A percentile compares a stretch with the other conserved stretches of the same genome.
phyloP scores from a whole-genome alignment of 495 filamentous ascomycete genomes.

The Aeminium ludgeri region DNA sequence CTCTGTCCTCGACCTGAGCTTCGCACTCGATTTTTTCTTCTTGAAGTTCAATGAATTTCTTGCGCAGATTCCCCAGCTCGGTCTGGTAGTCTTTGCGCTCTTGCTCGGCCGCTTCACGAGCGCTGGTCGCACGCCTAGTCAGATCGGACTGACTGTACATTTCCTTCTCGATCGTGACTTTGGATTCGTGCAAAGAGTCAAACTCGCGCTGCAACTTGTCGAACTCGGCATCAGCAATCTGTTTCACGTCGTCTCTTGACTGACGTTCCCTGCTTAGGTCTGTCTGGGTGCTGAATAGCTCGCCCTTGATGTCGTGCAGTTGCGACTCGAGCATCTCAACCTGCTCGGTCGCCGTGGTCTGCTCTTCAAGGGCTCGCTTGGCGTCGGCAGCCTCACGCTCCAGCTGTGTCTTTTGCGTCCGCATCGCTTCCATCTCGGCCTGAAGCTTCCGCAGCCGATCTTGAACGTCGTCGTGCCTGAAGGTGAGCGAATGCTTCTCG shows the following conservation, averaged over 20 bases:
- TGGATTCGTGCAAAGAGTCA: conserved; percentile 76
- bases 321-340: conserved; percentile 76
- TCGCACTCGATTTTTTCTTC: conserved; percentile 72
- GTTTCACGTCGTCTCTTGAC: conserved; percentile 86
- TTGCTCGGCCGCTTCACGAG: conserved; percentile 56
- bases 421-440: conserved; percentile 73
- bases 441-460: conserved; percentile 66
- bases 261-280: conserved; percentile 85
- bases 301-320: conserved; percentile 66
- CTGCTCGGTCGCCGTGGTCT: conserved; percentile 79
- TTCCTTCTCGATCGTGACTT: conserved; percentile 95
- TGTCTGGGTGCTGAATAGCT: conserved; percentile 69
- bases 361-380: conserved; percentile 68
- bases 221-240: conserved; percentile 80
- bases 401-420: conserved; percentile 61
- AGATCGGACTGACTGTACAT: conserved; percentile 96
- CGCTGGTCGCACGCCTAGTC: conserved; percentile 72
- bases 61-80: conserved; percentile 66
- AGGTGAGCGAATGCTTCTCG: conserved; percentile 48
- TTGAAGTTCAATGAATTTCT: conserved; percentile 68
- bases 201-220: conserved; percentile 68
- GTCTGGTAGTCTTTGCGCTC: conserved; percentile 77
- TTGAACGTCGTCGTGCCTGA: conserved; percentile 67
- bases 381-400: conserved; percentile 81
- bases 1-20: conserved; percentile 58